These are phyloP conservation scores for Penicillium canariense DNA, from an alignment of 495 filamentous ascomycete species.

Conservation along the genomic window DNA sequence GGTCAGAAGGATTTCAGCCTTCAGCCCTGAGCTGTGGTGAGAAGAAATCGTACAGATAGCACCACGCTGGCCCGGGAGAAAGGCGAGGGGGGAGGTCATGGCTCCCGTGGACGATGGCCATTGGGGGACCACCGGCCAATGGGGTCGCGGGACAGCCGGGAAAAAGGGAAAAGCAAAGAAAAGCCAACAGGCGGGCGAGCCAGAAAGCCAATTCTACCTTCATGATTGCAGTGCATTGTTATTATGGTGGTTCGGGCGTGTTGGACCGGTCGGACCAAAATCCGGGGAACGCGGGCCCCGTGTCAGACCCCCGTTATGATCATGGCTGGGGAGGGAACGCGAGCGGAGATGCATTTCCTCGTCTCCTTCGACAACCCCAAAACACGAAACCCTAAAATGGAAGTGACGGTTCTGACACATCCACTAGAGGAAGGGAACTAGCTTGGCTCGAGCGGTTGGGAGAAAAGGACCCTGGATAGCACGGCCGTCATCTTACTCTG, in stretches of 20 bases:
- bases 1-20: background rate
- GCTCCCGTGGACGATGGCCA: background rate
- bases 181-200: too few relatives aligned
- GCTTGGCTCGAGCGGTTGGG: too few relatives aligned
- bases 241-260: background rate
- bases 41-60: background rate
- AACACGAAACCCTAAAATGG: too few relatives aligned
- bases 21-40: too few relatives aligned
- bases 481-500: background rate
- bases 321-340: background rate
- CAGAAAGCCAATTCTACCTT: background rate
- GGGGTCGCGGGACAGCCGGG: background rate
- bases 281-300: slow-evolving; percentile 21
- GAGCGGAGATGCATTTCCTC: background rate
- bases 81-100: background rate
- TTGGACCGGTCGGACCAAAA: slow-evolving; percentile 16
- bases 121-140: background rate
- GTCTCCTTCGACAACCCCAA: too few relatives aligned
- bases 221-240: background rate
- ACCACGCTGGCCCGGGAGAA: background rate
- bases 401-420: too few relatives aligned
- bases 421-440: too few relatives aligned
- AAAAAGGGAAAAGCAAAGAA: background rate
- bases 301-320: background rate
- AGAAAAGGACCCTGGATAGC: background rate